Evolutionary conservation across 2,329 filamentous ascomycete species (phyloP).

Genomic region (Pestalotiopsis sp.): DNA sequence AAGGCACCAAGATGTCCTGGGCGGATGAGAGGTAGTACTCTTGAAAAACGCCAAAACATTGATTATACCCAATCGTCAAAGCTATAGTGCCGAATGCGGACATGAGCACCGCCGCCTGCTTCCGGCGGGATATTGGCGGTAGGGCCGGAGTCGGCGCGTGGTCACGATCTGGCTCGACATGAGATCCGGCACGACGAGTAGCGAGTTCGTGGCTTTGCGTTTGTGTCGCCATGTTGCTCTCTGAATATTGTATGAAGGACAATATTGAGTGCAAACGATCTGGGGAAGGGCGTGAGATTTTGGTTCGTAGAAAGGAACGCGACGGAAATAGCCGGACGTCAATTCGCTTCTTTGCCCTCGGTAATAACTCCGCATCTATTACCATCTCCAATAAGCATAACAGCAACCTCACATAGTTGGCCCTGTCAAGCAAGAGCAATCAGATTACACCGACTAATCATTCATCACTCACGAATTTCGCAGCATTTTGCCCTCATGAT

Average conservation of each 20-base stretch:
- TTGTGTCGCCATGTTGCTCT: background rate
- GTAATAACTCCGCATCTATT: background rate
- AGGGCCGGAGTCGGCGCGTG: constrained; percentile 21
- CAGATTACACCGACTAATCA: too few species aligned
- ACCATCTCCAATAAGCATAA: background rate
- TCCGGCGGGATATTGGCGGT: constrained; percentile 38
- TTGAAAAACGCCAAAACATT: constrained; percentile 52
- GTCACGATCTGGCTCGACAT: background rate
- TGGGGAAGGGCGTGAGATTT: background rate
- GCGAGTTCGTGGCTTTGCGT: background rate
- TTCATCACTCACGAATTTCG: too few species aligned
- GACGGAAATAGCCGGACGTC: background rate
- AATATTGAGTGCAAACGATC: background rate
- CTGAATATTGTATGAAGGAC: background rate
- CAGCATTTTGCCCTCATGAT: too few species aligned
- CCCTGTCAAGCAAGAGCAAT: too few species aligned
- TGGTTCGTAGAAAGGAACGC: background rate
- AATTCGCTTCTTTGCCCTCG: background rate
- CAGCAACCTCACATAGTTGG: background rate
- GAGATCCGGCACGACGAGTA: background rate
- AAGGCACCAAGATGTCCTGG: constrained; percentile 39
- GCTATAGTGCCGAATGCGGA: constrained; percentile 47
- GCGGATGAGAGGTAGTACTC: constrained; percentile 46
- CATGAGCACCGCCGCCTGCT: constrained; percentile 44
- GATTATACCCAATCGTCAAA: constrained; percentile 52